These are phyloP conservation scores for Adiantum capillusveneris DNA, from an alignment of 75 land plant genomes.

Conservation along the genomic window DNA sequence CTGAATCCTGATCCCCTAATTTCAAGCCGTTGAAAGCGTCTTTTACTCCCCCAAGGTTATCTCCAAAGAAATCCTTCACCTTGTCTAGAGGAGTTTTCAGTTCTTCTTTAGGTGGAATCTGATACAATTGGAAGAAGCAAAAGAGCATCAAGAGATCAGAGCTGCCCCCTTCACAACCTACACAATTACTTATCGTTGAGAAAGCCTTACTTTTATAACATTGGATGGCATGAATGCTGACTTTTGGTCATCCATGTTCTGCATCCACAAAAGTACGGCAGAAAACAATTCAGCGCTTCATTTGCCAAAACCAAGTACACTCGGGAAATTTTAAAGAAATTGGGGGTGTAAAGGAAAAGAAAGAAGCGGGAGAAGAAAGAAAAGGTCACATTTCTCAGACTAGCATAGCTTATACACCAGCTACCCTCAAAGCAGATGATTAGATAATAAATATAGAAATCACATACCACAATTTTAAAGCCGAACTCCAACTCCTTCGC, in stretches of 20 bases:
- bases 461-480: slow-evolving; percentile 78
- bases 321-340: too few relatives aligned
- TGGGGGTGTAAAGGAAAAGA: too few relatives aligned
- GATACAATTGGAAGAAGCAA: not conserved
- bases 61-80: slow-evolving; percentile 86
- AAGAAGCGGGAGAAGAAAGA: too few relatives aligned
- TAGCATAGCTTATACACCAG: too few relatives aligned
- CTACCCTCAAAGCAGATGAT: not conserved
- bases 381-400: too few relatives aligned
- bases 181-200: not conserved
- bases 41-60: slow-evolving; percentile 42
- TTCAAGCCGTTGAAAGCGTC: slow-evolving; percentile 39
- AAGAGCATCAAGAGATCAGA: too few relatives aligned
- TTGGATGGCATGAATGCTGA: slow-evolving; percentile 45
- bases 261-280: too few relatives aligned
- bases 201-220: slow-evolving; percentile 48
- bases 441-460: not conserved
- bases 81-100: slow-evolving; percentile 82
- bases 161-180: not conserved
- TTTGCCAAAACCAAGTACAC: not conserved
- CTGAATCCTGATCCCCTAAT: not conserved
- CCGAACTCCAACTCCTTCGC: slow-evolving; percentile 79
- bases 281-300: too few relatives aligned
- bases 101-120: slow-evolving; percentile 81
- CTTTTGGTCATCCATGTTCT: slow-evolving; percentile 59